A percentile compares a stretch with the other conserved stretches of the same genome.
Conservation (phyloP, 257 asterid species). For the Paraleonurus japonicus region DNA sequence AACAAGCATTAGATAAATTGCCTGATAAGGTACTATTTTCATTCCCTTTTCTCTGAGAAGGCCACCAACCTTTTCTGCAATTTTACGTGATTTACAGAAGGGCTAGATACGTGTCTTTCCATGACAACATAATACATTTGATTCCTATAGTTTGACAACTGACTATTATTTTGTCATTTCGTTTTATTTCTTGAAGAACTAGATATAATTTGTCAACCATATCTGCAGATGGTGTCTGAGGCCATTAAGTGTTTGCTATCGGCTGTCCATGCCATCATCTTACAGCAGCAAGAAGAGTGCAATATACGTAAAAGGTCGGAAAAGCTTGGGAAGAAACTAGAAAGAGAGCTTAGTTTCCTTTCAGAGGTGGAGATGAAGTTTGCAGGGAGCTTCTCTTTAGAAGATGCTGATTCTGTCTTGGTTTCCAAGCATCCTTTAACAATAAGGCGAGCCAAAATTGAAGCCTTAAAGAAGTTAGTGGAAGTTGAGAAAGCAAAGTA, state of each 20-base stretch:
- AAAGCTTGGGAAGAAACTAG: slow-evolving; percentile 59
- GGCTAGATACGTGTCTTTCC: neutral
- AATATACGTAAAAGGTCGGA: slow-evolving; percentile 45
- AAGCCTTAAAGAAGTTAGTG: slow-evolving; percentile 44
- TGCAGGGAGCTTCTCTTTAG: slow-evolving; percentile 36
- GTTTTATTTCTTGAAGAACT: neutral
- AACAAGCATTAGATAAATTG: slow-evolving; percentile 48
- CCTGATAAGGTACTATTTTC: slow-evolving; percentile 60
- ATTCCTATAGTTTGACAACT: neutral
- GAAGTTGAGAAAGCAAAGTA: slow-evolving; percentile 58
- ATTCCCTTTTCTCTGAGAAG: neutral
- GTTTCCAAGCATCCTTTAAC: slow-evolving; percentile 60
- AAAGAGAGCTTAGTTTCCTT: slow-evolving; percentile 46
- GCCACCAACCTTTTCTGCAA: neutral
- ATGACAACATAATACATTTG: neutral
- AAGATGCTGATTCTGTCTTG: slow-evolving; percentile 35
- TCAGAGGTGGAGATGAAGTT: slow-evolving; percentile 61
- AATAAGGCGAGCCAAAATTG: slow-evolving; percentile 59
- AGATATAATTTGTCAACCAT: neutral
- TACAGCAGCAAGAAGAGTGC: slow-evolving; percentile 72
- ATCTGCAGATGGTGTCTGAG: slow-evolving; percentile 61
- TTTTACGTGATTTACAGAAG: neutral
- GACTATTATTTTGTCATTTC: neutral
- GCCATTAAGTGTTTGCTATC: slow-evolving; percentile 61
- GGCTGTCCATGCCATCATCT: slow-evolving; percentile 49